phyloP scores from a whole-genome alignment of 768 basidiomycete genomes.

The Sporobolomyces roseus region DNA sequence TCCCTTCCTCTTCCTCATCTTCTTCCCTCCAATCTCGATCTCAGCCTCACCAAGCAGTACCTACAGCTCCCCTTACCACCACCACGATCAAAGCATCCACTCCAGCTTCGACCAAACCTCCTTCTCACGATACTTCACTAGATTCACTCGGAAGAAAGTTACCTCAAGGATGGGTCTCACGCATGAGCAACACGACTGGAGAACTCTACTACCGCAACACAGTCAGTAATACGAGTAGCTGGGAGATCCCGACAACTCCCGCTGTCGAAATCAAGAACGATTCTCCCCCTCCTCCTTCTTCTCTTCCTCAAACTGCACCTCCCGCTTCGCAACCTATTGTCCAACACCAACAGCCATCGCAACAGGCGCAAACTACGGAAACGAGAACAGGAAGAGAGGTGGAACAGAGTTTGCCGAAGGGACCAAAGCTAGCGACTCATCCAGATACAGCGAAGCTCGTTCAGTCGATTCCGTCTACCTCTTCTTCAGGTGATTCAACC shows the following conservation, averaged over 20 bases:
- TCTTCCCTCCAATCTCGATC: not conserved
- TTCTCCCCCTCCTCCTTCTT: not conserved
- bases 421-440: too few relatives aligned
- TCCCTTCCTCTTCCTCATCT: not conserved
- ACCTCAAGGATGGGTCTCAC: constrained; percentile 30
- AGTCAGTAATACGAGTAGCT: constrained; percentile 21
- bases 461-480: not conserved
- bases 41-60: not conserved
- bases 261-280: not conserved
- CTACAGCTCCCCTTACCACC: not conserved
- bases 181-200: constrained; percentile 26
- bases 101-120: not conserved
- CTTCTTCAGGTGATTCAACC: not conserved
- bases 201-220: constrained; percentile 35
- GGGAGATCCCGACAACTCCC: constrained; percentile 34
- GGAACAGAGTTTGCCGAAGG: not conserved
- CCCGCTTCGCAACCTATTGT: too few relatives aligned
- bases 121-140: constrained; percentile 26
- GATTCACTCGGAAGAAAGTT: constrained; percentile 22
- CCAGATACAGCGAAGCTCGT: not conserved
- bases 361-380: not conserved
- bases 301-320: not conserved
- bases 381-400: not conserved
- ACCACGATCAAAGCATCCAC: not conserved
- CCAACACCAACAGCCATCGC: not conserved